These are phyloP conservation scores for Rhododendron vialii DNA, from an alignment of 148 eudicot species.

Conservation along the genomic window DNA sequence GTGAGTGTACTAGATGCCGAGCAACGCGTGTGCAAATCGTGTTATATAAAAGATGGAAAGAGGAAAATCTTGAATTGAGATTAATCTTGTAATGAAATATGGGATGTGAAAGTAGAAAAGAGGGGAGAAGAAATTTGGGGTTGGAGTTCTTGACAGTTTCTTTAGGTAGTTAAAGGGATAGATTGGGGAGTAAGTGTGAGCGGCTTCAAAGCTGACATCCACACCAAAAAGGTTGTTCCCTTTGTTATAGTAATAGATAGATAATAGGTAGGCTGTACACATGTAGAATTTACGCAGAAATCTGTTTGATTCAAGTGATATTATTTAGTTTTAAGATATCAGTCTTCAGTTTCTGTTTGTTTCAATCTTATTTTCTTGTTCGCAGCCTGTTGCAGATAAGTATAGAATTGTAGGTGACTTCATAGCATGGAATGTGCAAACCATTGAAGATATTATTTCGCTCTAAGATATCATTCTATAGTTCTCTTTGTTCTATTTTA, in stretches of 20 bases:
- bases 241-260: neutral
- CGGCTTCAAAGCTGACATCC: neutral
- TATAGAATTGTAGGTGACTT: neutral
- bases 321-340: neutral
- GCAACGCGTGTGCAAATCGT: neutral
- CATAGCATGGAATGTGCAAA: neutral
- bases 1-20: neutral
- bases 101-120: neutral
- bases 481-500: neutral
- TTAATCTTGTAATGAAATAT: neutral
- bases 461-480: neutral
- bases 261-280: neutral
- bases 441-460: neutral
- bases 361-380: neutral
- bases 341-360: neutral
- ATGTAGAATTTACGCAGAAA: neutral
- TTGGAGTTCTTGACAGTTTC: neutral
- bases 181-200: neutral
- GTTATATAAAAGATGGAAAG: neutral
- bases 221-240: neutral
- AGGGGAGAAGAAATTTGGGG: neutral
- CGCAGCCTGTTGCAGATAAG: neutral
- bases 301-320: neutral
- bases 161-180: neutral
- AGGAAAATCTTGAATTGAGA: neutral